Base-by-base conservation (phyloP, 2,329 filamentous ascomycete species). In the Endoconidiophora polonica region DNA sequence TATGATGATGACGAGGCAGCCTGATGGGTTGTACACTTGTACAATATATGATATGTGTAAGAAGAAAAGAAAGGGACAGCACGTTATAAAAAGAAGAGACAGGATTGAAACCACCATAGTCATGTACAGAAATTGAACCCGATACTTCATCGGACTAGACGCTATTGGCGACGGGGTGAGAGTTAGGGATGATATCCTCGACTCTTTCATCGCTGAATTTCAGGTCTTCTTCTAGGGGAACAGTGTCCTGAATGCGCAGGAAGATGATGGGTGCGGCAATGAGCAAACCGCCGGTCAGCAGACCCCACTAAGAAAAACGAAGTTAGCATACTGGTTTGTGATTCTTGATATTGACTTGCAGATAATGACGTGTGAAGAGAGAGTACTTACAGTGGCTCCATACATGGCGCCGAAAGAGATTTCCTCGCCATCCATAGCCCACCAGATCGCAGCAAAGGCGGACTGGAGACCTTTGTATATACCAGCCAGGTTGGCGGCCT, bases 381-480 rank as follows among this genome's bases (percentile, higher is more conserved):
- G 20, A 63, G 63, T 64, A 52, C 54, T 50, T 53, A 56, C 54
- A 38, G 72, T 76, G 50, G 64, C 66, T 47, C 66, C 83, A 58
- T 93, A 90, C 58, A 87, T 76, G 56, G 71, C 74, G 68, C 82
- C 78, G 66, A 76, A 93, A 0, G 79, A 67, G 29, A 74, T 72
- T 39, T 74, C 66, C 33, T 72, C 51, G 23, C 70, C 71, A 59
- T 91, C 84, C 49, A 91, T 63, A 23, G 77, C 74, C 78, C 77
- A 84, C 59, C 77, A 83, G 58, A 88, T 75, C 52, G 83, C 86
- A 2, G 81, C 79, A 58, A 86, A 86, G 16, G 84, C 85, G n/a
- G 84, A 90, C 64, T 94, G 86, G 56, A 94, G 83, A 46, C 67
- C 61, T 56, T 91, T 91, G 74, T 91, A 91, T 70, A 84, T 88